Evolutionary conservation across 108 stramenopile genomes (phyloP), one percentile per base, ranked within the genome.

Genomic region (Pseudonitzschia multistriata): DNA sequence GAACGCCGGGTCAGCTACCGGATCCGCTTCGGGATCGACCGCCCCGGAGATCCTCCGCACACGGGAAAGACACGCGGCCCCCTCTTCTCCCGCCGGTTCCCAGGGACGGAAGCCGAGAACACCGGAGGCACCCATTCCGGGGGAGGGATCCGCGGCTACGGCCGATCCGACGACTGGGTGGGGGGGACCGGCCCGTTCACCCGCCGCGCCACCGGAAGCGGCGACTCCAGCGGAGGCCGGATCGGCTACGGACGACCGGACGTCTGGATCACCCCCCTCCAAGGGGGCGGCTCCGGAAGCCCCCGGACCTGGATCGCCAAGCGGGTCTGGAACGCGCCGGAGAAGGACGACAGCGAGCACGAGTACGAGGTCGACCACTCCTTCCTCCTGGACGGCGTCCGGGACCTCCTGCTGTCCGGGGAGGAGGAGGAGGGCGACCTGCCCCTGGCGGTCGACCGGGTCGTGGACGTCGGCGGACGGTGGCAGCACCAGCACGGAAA

Each of bases 201-300:
- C 13, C 11, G 34, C 27, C 13, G 30, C 11, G 29, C 6, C 30
- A 31, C 8, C 11, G 59, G 40, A 7, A 42, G 13, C 13, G 13
- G 40, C 40, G 40, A 42, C 7, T 10, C 40, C 29, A 35, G 15
- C 59, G 11, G 34, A 33, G 59, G 11, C n/a, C 11, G 59, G 13
- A 35, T 27, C 11, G 34, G 62, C 27, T 42, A 39, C 39, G 17
- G 24, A 10, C 66, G 27, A 30, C 66, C 66, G 11, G 30, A 66
- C 27, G 66, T 66, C 11, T 66, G 66, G 66, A 66, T 66, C 49
- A 49, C 66, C 8, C 66, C 66, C 11, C 13, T 66, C 48, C n/a
- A 49, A 27, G 25, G 48, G 17, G 5, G 3, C 17, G 49, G 28
- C 28, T n/a, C n/a, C n/a, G 25, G 47, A 19, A 17, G 7, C 37